Base-by-base conservation (phyloP, 805 yeast species). In the Myxozyma kluyveri region DNA sequence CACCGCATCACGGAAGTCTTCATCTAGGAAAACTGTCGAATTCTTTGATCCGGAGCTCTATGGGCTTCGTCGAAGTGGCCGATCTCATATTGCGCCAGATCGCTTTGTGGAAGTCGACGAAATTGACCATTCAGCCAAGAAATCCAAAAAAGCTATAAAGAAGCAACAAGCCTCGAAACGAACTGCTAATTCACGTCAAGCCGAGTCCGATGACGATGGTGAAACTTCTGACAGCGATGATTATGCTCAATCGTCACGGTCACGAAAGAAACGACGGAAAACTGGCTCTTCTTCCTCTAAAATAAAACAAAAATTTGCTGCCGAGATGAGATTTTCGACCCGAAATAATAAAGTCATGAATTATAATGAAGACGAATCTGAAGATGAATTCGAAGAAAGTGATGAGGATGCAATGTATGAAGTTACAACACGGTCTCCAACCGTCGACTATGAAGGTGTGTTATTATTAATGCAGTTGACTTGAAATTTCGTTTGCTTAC, bases 281-380 rank as follows among this genome's bases (percentile, higher is more conserved):
- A 65, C 39, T 35, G 22, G 26, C 31, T 45, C 36, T 31, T 37
- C n/a, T 41, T 47, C n/a, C 50, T 47, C n/a, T 17, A 37, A 38
- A 14, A 6, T 21, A 2, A 18, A 27, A 10, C 57, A 64, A 31
- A 29, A 14, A 9, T 9, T 14, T 14, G 14, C 9, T 29, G 52
- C 65, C 4, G 68, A 65, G 26, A 58, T 66, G 63, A 76, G 97
- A 54, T 88, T 88, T 61, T 85, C 95, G 17, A 77, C 90, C 2
- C 77, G 98, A 66, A 84, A 83, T 62, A 78, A 75, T 59, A 80
- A 73, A 56, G 73, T 76, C n/a, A 82, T 90, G 39, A 88, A 88
- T 66, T 90, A 90, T 65, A 81, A 78, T 36, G 80, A 86, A 24
- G 95, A 87, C 55, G 85, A 81, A 5, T 39, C 45, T 49, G 68